Conservation (phyloP, 1,284 basidiomycete genomes). For the Sanghuangporus weigelae region DNA sequence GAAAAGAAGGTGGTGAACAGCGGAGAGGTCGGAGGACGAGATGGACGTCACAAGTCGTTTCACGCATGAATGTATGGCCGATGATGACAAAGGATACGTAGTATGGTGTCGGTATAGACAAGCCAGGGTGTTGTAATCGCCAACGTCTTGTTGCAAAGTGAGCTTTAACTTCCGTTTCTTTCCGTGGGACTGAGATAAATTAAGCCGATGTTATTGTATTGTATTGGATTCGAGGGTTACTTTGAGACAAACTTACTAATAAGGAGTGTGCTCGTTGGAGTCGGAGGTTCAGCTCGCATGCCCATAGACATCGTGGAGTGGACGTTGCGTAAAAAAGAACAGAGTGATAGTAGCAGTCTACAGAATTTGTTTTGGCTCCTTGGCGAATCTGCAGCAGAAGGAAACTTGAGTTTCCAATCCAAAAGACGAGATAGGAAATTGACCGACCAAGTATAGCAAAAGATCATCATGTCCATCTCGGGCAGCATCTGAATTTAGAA, state of each 20-base stretch:
- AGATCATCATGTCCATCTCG: constrained; percentile 63
- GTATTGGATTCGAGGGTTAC: constrained; percentile 3
- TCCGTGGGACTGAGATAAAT: constrained; percentile 4
- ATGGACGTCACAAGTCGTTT: constrained; percentile 50
- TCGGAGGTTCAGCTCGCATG: constrained; percentile 61
- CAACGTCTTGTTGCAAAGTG: constrained; percentile 15
- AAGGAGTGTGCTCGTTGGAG: constrained; percentile 51
- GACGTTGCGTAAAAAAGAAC: constrained; percentile 59
- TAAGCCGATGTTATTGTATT: neutral
- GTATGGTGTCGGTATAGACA: constrained; percentile 21
- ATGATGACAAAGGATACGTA: constrained; percentile 29
- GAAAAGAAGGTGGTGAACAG: constrained; percentile 53
- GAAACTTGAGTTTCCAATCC: constrained; percentile 20
- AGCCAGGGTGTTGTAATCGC: constrained; percentile 21
- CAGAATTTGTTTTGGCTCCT: constrained; percentile 64
- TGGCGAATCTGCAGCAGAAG: constrained; percentile 43
- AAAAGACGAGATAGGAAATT: constrained; percentile 15
- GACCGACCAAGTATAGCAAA: constrained; percentile 53
- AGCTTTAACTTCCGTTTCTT: constrained; percentile 17
- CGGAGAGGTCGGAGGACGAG: constrained; percentile 39
- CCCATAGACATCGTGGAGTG: constrained; percentile 58
- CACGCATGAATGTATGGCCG: constrained; percentile 34
- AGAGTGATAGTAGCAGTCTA: constrained; percentile 63
- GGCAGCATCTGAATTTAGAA: constrained; percentile 50
- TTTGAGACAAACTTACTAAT: constrained; percentile 35